Conservation (phyloP, 192 early-diverging fungal species). For the Haplosporangium gracile region DNA sequence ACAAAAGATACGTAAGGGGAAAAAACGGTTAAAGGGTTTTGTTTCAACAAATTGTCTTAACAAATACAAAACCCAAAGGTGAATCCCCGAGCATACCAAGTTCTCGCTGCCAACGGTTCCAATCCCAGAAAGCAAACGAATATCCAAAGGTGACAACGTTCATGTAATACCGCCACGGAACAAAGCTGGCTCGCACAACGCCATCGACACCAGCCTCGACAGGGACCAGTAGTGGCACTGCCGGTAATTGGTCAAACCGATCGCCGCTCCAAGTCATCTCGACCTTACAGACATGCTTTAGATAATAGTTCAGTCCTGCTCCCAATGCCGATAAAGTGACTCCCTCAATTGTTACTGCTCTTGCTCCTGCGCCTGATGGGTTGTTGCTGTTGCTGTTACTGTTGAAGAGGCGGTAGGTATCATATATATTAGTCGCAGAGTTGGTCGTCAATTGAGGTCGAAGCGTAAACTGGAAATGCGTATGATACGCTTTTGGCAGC, state of each 20-base stretch:
- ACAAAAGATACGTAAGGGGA: neutral
- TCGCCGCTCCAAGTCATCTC: constrained; percentile 56
- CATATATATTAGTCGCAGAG: constrained; percentile 35
- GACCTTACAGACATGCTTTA: constrained; percentile 38
- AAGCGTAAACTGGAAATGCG: constrained; percentile 23
- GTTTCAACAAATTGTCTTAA: too few species aligned
- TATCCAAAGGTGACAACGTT: constrained; percentile 56
- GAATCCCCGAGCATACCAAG: constrained; percentile 16
- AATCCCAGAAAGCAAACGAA: constrained; percentile 52
- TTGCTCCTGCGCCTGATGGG: neutral
- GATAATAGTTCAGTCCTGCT: constrained; percentile 46
- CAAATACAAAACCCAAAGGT: neutral
- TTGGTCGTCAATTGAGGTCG: constrained; percentile 2
- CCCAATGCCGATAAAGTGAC: constrained; percentile 26
- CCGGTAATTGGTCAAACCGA: constrained; percentile 30
- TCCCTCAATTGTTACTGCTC: constrained; percentile 24
- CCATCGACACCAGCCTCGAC: neutral
- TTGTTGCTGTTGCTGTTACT: neutral
- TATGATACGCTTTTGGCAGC: constrained; percentile 28
- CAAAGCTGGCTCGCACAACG: constrained; percentile 41
- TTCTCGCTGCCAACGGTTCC: constrained; percentile 51
- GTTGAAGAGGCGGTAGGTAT: constrained; percentile 40
- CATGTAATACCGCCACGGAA: constrained; percentile 52
- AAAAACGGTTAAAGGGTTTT: neutral
- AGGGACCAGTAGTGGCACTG: constrained; percentile 16